Percentiles rank a stretch among this genome's conserved stretches.
phyloP scores from a whole-genome alignment of 2,329 filamentous ascomycete species.

The Alternaria sp. region DNA sequence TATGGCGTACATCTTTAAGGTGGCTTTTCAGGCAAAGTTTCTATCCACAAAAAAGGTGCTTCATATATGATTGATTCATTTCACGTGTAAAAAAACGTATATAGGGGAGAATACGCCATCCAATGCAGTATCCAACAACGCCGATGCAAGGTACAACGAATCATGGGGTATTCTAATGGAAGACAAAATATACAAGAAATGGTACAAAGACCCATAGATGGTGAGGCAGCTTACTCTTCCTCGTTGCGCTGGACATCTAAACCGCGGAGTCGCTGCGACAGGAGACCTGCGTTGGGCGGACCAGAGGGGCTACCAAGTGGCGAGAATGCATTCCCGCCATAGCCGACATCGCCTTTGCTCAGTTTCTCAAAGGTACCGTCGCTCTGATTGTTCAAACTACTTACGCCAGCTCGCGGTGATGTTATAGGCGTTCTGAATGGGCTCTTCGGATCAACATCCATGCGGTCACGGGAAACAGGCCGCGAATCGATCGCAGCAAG shows the following conservation, averaged over 20 bases:
- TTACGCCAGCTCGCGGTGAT: conserved; percentile 27
- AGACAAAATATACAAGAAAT: background rate
- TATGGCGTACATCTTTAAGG: too few species aligned
- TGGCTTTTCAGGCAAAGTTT: too few species aligned
- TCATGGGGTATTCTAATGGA: conserved; percentile 7
- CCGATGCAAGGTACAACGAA: background rate
- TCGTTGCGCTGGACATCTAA: conserved; percentile 60
- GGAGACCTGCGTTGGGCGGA: conserved; percentile 72
- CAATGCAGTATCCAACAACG: background rate
- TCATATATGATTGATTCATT: background rate
- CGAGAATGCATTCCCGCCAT: conserved; percentile 48
- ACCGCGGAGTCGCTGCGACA: conserved; percentile 73
- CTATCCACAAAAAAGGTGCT: background rate
- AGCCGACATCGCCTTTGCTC: conserved; percentile 66
- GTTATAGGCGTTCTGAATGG: conserved; percentile 36
- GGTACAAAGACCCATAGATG: background rate
- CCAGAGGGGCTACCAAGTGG: conserved; percentile 50
- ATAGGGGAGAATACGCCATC: background rate
- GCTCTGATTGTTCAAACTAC: conserved; percentile 22
- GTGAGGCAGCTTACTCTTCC: conserved; percentile 7
- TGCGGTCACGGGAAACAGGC: conserved; percentile 42
- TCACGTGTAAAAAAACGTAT: background rate
- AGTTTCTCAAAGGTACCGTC: conserved; percentile 69
- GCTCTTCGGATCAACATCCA: conserved; percentile 40
- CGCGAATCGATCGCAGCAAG: conserved; percentile 40